Percentiles rank a stretch among this genome's conserved stretches.
These are phyloP conservation scores for Pochonia chlamydosporia DNA, from an alignment of 2,329 filamentous ascomycete genomes.

Conservation along the genomic window DNA sequence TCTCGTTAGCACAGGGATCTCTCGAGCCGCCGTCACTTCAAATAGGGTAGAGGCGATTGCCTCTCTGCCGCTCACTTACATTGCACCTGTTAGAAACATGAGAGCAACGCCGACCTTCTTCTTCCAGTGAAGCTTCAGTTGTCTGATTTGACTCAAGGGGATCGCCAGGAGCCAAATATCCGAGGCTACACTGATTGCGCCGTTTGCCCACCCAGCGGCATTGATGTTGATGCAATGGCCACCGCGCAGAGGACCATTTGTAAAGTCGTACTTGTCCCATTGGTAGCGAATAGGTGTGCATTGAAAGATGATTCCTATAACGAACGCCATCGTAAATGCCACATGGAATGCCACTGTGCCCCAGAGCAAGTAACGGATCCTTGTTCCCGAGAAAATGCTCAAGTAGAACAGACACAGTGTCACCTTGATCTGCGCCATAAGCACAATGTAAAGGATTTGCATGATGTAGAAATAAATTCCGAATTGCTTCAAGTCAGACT, in stretches of 20 bases:
- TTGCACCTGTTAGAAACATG: conserved; percentile 38
- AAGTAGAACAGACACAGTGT: conserved; percentile 45
- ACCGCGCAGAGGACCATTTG: conserved; percentile 19
- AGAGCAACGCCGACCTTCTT: conserved; percentile 36
- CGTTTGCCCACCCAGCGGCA: conserved; percentile 39
- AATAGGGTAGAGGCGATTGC: background rate
- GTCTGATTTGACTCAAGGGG: conserved; percentile 33
- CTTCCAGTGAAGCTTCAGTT: conserved; percentile 32
- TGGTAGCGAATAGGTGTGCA: conserved; percentile 33
- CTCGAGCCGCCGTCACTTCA: background rate
- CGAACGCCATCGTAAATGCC: background rate
- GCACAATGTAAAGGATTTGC: conserved; percentile 33
- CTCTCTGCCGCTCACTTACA: too few species aligned
- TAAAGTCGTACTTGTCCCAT: conserved; percentile 38
- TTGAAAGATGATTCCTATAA: conserved; percentile 29
- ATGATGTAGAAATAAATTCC: conserved; percentile 31
- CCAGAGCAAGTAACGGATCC: conserved; percentile 31
- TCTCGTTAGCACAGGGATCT: too few species aligned
- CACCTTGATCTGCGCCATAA: conserved; percentile 37
- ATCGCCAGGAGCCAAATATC: conserved; percentile 42
- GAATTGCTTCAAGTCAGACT: conserved; percentile 32
- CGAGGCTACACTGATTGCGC: conserved; percentile 37
- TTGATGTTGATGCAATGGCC: conserved; percentile 42
- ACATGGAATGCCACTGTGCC: conserved; percentile 13
- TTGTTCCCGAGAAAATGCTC: conserved; percentile 36